phyloP scores from a whole-genome alignment of 306 rosid genomes.

The Cajanus cajan region DNA sequence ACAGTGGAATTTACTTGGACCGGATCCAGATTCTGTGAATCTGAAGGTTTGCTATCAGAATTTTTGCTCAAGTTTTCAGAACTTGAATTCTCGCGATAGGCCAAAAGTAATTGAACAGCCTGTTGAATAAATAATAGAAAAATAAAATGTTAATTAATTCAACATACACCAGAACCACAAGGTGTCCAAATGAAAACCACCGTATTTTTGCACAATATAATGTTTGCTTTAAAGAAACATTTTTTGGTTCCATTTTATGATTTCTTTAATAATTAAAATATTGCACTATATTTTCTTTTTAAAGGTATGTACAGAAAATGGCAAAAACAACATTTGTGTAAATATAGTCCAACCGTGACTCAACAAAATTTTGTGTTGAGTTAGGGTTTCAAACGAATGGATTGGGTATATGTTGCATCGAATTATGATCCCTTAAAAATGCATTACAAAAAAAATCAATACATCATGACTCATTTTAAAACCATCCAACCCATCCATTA shows the following conservation, averaged over 20 bases:
- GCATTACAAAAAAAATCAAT: not conserved
- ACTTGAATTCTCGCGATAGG: constrained; percentile 48
- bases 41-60: constrained; percentile 45
- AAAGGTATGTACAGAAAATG: not conserved
- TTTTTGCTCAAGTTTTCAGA: constrained; percentile 34
- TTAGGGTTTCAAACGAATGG: not conserved
- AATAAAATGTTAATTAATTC: constrained; percentile 4
- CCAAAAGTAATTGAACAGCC: constrained; percentile 82
- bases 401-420: not conserved
- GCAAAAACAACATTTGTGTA: not conserved
- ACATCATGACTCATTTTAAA: not conserved
- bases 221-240: not conserved
- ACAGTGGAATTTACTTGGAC: constrained; percentile 58
- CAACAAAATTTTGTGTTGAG: not conserved
- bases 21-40: constrained; percentile 62
- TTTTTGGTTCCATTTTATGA: not conserved
- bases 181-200: not conserved
- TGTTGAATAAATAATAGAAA: constrained; percentile 35
- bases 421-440: not conserved
- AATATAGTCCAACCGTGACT: not conserved
- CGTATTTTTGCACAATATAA: not conserved
- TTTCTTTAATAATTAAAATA: not conserved
- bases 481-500: not conserved
- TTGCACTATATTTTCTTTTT: not conserved
- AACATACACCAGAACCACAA: not conserved